A percentile compares a stretch with the other conserved stretches of the same genome.
phyloP scores from a whole-genome alignment of 2,329 filamentous ascomycete species.

The Nemania sp. region DNA sequence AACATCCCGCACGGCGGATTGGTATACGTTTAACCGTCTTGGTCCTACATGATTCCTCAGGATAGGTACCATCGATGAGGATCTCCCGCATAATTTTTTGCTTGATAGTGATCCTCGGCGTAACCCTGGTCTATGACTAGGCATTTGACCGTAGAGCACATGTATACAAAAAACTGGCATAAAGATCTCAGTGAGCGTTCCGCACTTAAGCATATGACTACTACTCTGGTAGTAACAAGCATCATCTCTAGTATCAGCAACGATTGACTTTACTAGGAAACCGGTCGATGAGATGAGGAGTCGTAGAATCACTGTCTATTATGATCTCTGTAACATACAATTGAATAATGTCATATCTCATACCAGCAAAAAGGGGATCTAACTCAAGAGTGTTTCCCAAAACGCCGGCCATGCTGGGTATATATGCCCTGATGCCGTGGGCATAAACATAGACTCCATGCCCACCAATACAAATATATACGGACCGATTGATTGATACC shows the following conservation, averaged over 20 bases:
- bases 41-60: slow-evolving; percentile 25
- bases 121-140: neutral
- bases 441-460: slow-evolving; percentile 17
- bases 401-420: slow-evolving; percentile 42
- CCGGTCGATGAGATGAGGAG: neutral
- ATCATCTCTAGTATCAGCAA: neutral
- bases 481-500: neutral
- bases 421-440: slow-evolving; percentile 36
- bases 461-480: slow-evolving; percentile 18
- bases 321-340: neutral
- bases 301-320: slow-evolving; percentile 15
- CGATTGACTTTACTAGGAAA: neutral
- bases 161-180: neutral
- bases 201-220: neutral
- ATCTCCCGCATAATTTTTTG: neutral
- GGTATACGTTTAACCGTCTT: slow-evolving; percentile 3
- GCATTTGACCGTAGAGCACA: neutral
- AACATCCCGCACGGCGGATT: neutral
- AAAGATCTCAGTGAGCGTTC: neutral
- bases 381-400: slow-evolving; percentile 24
- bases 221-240: neutral
- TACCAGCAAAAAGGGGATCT: slow-evolving; percentile 25
- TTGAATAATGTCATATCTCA: slow-evolving; percentile 30
- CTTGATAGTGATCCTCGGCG: neutral
- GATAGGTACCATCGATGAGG: neutral